These are phyloP conservation scores for Populus hybrid DNA, from an alignment of 441 rosid genomes.

Conservation along the genomic window DNA sequence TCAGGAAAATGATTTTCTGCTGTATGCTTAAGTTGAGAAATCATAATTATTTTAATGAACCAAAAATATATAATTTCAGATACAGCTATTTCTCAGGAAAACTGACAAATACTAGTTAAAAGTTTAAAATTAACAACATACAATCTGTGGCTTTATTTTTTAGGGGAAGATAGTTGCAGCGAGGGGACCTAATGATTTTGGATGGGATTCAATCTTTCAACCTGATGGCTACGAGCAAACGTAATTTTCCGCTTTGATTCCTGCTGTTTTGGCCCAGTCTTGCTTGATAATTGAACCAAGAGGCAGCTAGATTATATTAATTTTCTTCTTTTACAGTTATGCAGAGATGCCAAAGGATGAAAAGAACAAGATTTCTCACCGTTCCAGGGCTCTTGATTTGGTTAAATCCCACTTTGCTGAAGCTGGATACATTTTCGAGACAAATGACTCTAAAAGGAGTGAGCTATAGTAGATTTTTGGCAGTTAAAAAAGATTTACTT, in stretches of 20 bases:
- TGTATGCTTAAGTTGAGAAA: not conserved
- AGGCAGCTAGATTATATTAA: not conserved
- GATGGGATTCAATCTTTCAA: constrained; percentile 87
- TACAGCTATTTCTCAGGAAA: not conserved
- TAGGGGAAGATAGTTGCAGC: constrained; percentile 90
- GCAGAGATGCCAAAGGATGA: constrained; percentile 96
- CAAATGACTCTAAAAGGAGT: constrained; percentile 26
- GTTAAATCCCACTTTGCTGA: constrained; percentile 75
- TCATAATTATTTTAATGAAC: not conserved
- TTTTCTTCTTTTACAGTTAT: constrained; percentile 42
- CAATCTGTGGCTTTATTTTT: not conserved
- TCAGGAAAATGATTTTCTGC: not conserved
- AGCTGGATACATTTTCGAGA: constrained; percentile 58
- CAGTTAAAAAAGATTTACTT: not conserved
- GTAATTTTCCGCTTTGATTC: constrained; percentile 28
- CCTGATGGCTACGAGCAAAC: constrained; percentile 87
- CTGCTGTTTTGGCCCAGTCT: not conserved
- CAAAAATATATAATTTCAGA: not conserved
- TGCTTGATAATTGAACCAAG: not conserved
- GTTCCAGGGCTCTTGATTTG: constrained; percentile 66
- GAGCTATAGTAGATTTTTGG: not conserved
- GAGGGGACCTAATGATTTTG: constrained; percentile 85
- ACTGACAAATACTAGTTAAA: not conserved
- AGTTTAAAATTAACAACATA: not conserved
- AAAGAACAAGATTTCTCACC: constrained; percentile 92